Percentiles rank a stretch among this genome's conserved stretches.
These are phyloP conservation scores for Aspergillus mulundensis DNA, from an alignment of 495 filamentous ascomycete species.

Conservation along the genomic window DNA sequence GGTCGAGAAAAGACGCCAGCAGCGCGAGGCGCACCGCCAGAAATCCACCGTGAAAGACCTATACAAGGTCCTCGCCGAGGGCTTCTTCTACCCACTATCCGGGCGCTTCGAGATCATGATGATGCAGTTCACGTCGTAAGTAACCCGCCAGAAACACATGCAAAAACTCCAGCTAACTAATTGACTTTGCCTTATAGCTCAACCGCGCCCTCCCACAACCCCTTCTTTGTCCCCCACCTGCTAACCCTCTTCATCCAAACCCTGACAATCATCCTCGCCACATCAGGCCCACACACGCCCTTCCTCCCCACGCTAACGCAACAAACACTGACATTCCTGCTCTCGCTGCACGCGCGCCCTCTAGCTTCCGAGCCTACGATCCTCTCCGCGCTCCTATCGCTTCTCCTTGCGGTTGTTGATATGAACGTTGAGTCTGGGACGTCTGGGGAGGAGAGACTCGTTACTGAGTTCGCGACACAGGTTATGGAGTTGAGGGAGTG, in stretches of 20 bases:
- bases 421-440: conserved; percentile 60
- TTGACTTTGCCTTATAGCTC: conserved; percentile 17
- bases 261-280: conserved; percentile 46
- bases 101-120: conserved; percentile 45
- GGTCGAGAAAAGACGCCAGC: conserved; percentile 59
- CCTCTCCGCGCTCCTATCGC: conserved; percentile 70
- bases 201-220: conserved; percentile 35
- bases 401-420: conserved; percentile 75
- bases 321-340: conserved; percentile 42
- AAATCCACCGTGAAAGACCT: conserved; percentile 67
- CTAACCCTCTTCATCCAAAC: conserved; percentile 51
- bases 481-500: conserved; percentile 41
- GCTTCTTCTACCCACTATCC: conserved; percentile 78
- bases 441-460: conserved; percentile 63
- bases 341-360: conserved; percentile 40
- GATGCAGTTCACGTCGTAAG: conserved; percentile 41
- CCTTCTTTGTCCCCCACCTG: conserved; percentile 41
- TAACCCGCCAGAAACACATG: background rate
- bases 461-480: conserved; percentile 44
- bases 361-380: conserved; percentile 56
- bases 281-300: conserved; percentile 44
- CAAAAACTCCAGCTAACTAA: conserved; percentile 4
- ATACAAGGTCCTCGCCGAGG: conserved; percentile 66
- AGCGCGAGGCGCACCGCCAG: conserved; percentile 38
- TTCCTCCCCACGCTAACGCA: conserved; percentile 42